Conservation (phyloP, 768 basidiomycete genomes). For the Exsudoporus frostii region DNA sequence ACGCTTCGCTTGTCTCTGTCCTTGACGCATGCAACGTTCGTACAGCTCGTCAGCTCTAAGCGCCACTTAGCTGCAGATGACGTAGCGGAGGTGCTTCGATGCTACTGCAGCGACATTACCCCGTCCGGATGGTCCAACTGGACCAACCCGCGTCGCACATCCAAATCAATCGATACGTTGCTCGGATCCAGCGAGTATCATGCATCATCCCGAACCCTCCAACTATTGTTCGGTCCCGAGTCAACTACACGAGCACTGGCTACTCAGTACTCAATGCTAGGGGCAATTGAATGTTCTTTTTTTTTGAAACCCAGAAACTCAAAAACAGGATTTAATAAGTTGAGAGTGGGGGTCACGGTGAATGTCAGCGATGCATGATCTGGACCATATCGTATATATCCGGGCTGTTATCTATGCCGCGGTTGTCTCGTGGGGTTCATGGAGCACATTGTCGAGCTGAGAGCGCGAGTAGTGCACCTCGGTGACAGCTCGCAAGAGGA, state of each 20-base stretch:
- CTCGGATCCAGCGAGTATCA: not conserved
- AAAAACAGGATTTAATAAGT: conserved; percentile 3
- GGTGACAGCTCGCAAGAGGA: not conserved
- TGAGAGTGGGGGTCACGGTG: not conserved
- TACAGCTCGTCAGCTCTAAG: not conserved
- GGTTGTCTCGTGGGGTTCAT: not conserved
- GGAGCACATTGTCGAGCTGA: not conserved
- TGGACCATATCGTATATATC: conserved; percentile 10
- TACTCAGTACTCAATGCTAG: not conserved
- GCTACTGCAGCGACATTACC: not conserved
- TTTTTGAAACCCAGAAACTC: conserved; percentile 6
- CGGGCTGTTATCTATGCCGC: not conserved
- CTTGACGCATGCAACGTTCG: not conserved
- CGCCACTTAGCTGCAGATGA: not conserved
- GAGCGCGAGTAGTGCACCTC: not conserved
- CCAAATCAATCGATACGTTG: not conserved
- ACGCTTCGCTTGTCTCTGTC: not conserved
- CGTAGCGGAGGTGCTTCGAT: not conserved
- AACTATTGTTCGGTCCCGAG: conserved; percentile 7
- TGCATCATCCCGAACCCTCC: not conserved
- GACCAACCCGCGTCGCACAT: not conserved
- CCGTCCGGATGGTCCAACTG: not conserved
- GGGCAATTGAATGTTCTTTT: not conserved
- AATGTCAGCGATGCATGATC: not conserved
- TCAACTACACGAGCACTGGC: not conserved